Evolutionary conservation across 2,329 filamentous ascomycete genomes (phyloP).

Genomic region (Colletotrichum filicis): DNA sequence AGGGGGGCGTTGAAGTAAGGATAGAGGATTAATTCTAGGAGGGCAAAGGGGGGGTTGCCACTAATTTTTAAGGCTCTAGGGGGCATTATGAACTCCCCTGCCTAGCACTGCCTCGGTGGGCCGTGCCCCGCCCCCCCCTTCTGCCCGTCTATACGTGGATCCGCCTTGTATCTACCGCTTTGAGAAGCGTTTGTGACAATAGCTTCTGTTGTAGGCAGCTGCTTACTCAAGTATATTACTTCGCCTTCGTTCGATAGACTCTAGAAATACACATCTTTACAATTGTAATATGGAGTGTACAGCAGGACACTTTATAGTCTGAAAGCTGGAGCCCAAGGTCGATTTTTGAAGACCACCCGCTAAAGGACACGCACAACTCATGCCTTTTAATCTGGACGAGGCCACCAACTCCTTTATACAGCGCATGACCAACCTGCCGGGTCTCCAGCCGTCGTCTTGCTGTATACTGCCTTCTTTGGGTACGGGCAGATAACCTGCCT

Average conservation of each 20-base stretch:
- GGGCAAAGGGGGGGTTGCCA: neutral
- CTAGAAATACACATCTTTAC: too few relatives aligned
- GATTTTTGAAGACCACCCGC: too few relatives aligned
- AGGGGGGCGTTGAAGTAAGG: neutral
- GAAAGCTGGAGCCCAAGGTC: too few relatives aligned
- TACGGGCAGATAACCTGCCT: constrained; percentile 2
- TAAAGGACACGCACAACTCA: too few relatives aligned
- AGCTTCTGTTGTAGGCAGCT: too few relatives aligned
- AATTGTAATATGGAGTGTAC: too few relatives aligned
- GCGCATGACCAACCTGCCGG: neutral
- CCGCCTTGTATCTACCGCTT: neutral
- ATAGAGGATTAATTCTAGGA: neutral
- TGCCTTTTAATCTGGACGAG: neutral
- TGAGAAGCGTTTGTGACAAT: too few relatives aligned
- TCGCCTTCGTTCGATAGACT: too few relatives aligned
- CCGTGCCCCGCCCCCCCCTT: neutral
- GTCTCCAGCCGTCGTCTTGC: too few relatives aligned
- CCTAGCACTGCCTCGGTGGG: constrained; percentile 4
- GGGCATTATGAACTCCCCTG: neutral
- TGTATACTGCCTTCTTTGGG: neutral
- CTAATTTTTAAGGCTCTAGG: neutral
- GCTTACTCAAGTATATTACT: too few relatives aligned
- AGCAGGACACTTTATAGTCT: too few relatives aligned
- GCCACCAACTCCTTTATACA: neutral
- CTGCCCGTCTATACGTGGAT: neutral